These are phyloP conservation scores for Nakaseomyces sp. DNA, from an alignment of 1,139 yeast species.

Conservation along the genomic window DNA sequence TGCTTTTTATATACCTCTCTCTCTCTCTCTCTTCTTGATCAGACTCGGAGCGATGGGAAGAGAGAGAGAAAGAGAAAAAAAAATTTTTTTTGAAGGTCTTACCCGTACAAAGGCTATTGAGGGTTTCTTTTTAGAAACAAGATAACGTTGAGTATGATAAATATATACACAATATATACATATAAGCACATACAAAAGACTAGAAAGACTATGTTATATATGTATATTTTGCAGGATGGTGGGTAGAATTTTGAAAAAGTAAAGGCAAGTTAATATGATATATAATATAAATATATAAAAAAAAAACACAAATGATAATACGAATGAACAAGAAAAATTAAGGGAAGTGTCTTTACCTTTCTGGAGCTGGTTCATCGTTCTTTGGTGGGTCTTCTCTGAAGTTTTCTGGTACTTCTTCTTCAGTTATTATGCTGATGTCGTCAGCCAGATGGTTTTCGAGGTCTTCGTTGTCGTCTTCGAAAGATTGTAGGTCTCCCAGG, in stretches of 20 bases:
- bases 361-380: not conserved
- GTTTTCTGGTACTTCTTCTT: slow-evolving; percentile 13
- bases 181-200: too few species aligned
- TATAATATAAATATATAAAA: too few species aligned
- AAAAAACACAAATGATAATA: too few species aligned
- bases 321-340: too few species aligned
- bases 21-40: too few species aligned
- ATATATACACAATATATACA: not conserved
- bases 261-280: too few species aligned
- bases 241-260: too few species aligned
- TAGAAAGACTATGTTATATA: too few species aligned
- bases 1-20: not conserved
- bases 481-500: slow-evolving; percentile 61
- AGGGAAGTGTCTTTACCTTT: too few species aligned
- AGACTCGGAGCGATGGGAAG: too few species aligned
- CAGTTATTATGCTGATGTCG: slow-evolving; percentile 16
- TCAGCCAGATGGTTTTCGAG: slow-evolving; percentile 20
- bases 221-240: not conserved
- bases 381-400: slow-evolving; percentile 2
- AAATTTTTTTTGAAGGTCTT: not conserved
- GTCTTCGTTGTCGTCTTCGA: slow-evolving; percentile 23
- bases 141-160: too few species aligned
- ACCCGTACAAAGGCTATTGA: not conserved
- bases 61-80: too few species aligned
- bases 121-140: not conserved